These are phyloP conservation scores for Penicillium flavigenum DNA, from an alignment of 495 filamentous ascomycete species.

Conservation along the genomic window DNA sequence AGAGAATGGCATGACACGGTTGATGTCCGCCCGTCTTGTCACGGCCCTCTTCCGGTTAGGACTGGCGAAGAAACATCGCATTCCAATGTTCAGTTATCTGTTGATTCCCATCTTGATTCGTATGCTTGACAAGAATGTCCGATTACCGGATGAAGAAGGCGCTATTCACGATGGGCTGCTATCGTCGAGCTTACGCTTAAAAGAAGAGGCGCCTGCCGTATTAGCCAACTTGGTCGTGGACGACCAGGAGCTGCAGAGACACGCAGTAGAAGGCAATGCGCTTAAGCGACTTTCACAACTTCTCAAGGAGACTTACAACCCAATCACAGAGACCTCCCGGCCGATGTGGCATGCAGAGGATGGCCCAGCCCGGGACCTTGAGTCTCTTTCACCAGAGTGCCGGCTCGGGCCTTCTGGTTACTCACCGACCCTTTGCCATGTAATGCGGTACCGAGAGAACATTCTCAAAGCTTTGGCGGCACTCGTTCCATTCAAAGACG, in stretches of 20 bases:
- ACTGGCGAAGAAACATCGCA: conserved; percentile 60
- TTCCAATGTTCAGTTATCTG: conserved; percentile 61
- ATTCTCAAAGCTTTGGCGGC: conserved; percentile 77
- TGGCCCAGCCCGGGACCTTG: conserved; percentile 21
- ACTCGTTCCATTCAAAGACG: conserved; percentile 76
- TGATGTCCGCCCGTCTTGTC: conserved; percentile 79
- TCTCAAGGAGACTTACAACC: conserved; percentile 68
- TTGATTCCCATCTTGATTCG: conserved; percentile 71
- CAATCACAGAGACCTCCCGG: conserved; percentile 34
- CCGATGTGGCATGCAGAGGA: conserved; percentile 46
- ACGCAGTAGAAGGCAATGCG: conserved; percentile 74
- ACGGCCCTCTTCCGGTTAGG: conserved; percentile 71
- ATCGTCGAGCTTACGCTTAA: conserved; percentile 42
- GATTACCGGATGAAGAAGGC: conserved; percentile 40
- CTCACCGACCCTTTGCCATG: conserved; percentile 64
- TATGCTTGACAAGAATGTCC: conserved; percentile 62
- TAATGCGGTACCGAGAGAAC: conserved; percentile 72
- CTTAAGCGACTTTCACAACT: conserved; percentile 72
- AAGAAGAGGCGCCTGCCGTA: conserved; percentile 70
- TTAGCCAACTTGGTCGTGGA: conserved; percentile 77
- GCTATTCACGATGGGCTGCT: conserved; percentile 42
- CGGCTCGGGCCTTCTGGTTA: conserved; percentile 61
- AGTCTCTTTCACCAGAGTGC: conserved; percentile 30
- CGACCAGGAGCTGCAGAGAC: conserved; percentile 71
- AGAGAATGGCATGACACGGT: conserved; percentile 59